Evolutionary conservation across 2,329 filamentous ascomycete species (phyloP), one percentile per base, ranked within the genome.

Genomic region (Pseudocercospora pini-densiflorae): DNA sequence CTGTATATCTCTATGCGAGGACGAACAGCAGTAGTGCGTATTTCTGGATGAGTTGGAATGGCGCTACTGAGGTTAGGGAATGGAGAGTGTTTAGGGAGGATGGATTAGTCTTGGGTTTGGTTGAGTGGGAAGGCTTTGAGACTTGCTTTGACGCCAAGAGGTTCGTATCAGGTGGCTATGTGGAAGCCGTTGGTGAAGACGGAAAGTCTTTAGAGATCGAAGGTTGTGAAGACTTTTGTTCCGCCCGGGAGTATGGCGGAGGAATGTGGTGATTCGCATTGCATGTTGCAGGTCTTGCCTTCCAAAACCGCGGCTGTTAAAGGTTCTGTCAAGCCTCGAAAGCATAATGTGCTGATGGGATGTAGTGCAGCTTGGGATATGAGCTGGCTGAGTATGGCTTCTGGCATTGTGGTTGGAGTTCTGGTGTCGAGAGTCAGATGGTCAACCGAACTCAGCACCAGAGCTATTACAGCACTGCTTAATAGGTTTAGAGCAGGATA

Each of bases 1-100:
- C 57, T 29, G 29, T 64, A 2, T 61, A 64, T 60, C 10, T 27
- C 5, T 64, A 61, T 36, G 43, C 62, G 19, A 29, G 40, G 16
- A 10, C 31, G 16, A 19, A 16, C 19, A 24, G 2, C 3, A 27
- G 16, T 27, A 53, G n/a, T 14, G 29, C 43, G 1, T 55, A 43
- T 29, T 33, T 63, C 29, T 67, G 79, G 68, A 75, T 80, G 40
- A 73, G 70, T 61, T 76, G 74, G 74, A 76, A 81, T 49, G 79
- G 79, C 0, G 79, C 79, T 8, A 81, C 79, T 0, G 78, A 81
- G 24, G 71, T 81, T 5, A 70, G 64, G 2, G 53, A 14, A 5
- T 81, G 79, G 77, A 72, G 73, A 21, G 45, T 29, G 23, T 40
- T 23, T 19, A 19, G 19, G 10, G 16, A 58, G n/a, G 29, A 21